These are phyloP conservation scores for Leccinum broughii DNA, from an alignment of 768 basidiomycete genomes.

Conservation along the genomic window DNA sequence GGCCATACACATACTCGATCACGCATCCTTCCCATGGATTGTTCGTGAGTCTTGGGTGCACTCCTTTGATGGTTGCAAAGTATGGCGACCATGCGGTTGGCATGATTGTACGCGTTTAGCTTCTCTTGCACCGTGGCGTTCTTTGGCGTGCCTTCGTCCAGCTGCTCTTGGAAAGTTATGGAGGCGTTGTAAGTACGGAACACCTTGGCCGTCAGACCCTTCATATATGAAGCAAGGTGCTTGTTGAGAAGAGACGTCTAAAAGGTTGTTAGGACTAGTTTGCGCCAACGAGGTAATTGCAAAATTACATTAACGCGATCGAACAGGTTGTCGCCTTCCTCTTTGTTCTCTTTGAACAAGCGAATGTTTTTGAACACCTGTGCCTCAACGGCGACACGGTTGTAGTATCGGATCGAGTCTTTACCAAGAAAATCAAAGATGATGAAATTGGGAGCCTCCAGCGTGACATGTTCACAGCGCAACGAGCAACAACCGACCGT, in stretches of 20 bases:
- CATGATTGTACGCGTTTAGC: slow-evolving; percentile 94
- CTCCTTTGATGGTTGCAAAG: slow-evolving; percentile 98
- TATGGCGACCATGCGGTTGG: slow-evolving; percentile 95
- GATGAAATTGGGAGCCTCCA: slow-evolving; percentile 84
- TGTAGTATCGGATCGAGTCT: slow-evolving; percentile 97
- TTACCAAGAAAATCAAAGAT: slow-evolving; percentile 98
- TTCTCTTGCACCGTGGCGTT: slow-evolving; percentile 89
- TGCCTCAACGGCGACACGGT: slow-evolving; percentile 82
- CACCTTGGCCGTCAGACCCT: slow-evolving; percentile 96
- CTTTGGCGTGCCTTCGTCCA: slow-evolving; percentile 71
- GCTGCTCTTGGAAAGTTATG: slow-evolving; percentile 87
- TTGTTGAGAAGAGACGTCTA: slow-evolving; percentile 88
- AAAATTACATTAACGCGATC: slow-evolving; percentile 83
- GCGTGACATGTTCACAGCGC: slow-evolving; percentile 94
- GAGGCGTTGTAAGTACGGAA: slow-evolving; percentile 99
- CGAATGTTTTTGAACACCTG: slow-evolving; percentile 99
- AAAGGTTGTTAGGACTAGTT: slow-evolving; percentile 19
- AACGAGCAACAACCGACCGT: slow-evolving; percentile 99
- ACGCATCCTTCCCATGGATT: slow-evolving; percentile 91
- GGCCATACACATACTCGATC: slow-evolving; percentile 65
- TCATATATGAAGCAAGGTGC: slow-evolving; percentile 92
- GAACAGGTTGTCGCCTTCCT: slow-evolving; percentile 84
- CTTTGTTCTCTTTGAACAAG: slow-evolving; percentile 94
- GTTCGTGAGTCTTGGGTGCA: slow-evolving; percentile 89
- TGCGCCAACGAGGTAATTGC: neutral